phyloP scores from a whole-genome alignment of 495 filamentous ascomycete species.

The Aspergillus panamensis region DNA sequence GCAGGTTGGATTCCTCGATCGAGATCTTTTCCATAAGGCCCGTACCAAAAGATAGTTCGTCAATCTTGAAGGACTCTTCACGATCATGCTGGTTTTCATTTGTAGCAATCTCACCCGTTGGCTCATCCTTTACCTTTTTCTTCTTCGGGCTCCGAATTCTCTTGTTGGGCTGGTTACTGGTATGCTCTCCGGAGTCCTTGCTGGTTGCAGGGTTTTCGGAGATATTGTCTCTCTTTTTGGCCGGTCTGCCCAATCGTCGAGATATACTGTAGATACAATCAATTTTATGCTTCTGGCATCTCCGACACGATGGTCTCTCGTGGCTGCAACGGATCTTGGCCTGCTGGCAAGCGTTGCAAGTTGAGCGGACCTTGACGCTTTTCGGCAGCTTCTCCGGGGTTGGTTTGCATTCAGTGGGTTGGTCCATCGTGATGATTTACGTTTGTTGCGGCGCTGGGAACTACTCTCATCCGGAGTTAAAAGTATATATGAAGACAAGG shows the following conservation, averaged over 20 bases:
- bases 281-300: conserved; percentile 43
- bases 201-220: not conserved
- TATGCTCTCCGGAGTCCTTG: not conserved
- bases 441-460: not conserved
- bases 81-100: not conserved
- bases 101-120: not conserved
- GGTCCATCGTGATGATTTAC: conserved; percentile 16
- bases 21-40: conserved; percentile 9
- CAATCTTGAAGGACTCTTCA: conserved; percentile 7
- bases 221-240: conserved; percentile 32
- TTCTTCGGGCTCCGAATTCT: conserved; percentile 16
- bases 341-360: conserved; percentile 49
- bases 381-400: conserved; percentile 28
- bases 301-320: conserved; percentile 42
- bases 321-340: conserved; percentile 50
- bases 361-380: conserved; percentile 44
- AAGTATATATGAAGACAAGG: conserved; percentile 7
- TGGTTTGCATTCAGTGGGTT: conserved; percentile 12
- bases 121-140: conserved; percentile 17
- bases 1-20: conserved; percentile 9
- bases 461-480: not conserved
- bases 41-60: conserved; percentile 5
- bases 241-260: conserved; percentile 41
- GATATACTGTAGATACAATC: conserved; percentile 47
- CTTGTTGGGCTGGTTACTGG: conserved; percentile 13